Conservation (phyloP, 495 filamentous ascomycete species). For the Aspergillus conjunctus region DNA sequence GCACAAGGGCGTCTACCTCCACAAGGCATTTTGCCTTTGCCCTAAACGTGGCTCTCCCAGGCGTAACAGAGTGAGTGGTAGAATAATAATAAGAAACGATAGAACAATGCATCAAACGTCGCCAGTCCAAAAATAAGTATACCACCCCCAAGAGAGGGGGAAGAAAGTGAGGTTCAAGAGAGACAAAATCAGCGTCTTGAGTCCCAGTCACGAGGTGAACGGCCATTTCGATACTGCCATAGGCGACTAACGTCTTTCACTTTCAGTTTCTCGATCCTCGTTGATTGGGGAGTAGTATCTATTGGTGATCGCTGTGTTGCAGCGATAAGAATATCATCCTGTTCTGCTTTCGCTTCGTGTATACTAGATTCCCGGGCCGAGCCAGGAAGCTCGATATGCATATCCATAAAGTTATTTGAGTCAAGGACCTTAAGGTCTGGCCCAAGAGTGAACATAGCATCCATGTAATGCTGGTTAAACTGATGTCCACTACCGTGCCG, state of each 20-base stretch:
- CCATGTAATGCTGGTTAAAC: slow-evolving; percentile 79
- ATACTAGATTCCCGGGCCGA: neutral
- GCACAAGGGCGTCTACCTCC: no score
- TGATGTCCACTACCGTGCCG: slow-evolving; percentile 68
- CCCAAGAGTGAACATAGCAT: slow-evolving; percentile 67
- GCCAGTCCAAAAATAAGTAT: neutral
- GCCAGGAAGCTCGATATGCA: slow-evolving; percentile 22
- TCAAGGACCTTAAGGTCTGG: slow-evolving; percentile 31
- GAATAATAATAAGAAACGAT: no score
- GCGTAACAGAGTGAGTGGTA: no score
- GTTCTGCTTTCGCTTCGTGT: neutral
- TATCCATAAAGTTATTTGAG: slow-evolving; percentile 41
- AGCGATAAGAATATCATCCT: neutral
- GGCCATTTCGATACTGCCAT: slow-evolving; percentile 73
- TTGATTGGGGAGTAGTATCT: neutral
- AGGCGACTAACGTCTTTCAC: slow-evolving; percentile 73
- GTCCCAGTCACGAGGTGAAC: slow-evolving; percentile 41
- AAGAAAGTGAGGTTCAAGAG: neutral
- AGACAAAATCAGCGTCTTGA: neutral
- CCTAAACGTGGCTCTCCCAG: no score
- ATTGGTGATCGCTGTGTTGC: neutral
- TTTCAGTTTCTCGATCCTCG: slow-evolving; percentile 26
- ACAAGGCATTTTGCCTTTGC: no score
- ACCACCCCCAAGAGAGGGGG: neutral
- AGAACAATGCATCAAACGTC: no score